Conservation (phyloP, 2,329 filamentous ascomycete genomes). For the Cladosporium sp. region DNA sequence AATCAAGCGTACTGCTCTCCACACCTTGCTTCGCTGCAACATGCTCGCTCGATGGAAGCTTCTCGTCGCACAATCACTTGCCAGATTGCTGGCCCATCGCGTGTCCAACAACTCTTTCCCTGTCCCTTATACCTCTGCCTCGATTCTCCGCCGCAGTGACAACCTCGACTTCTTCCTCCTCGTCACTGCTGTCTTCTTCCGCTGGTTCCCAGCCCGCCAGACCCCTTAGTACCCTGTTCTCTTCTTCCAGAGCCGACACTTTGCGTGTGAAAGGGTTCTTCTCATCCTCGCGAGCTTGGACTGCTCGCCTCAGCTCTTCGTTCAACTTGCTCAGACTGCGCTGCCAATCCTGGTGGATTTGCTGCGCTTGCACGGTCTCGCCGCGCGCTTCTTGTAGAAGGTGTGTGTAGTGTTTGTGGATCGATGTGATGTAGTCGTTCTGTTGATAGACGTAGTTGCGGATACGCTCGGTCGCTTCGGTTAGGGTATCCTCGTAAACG, state of each 20-base stretch:
- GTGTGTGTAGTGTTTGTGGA: conserved; percentile 51
- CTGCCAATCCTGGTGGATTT: conserved; percentile 53
- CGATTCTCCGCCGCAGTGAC: neutral
- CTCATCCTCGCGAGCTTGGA: conserved; percentile 41
- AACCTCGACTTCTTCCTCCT: conserved; percentile 17
- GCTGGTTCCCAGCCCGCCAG: conserved; percentile 49
- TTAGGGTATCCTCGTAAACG: conserved; percentile 44
- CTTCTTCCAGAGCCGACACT: conserved; percentile 47
- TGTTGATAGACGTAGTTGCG: conserved; percentile 42
- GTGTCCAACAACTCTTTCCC: conserved; percentile 1
- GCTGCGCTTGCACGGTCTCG: conserved; percentile 47
- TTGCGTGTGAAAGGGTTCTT: conserved; percentile 37
- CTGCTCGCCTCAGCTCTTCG: conserved; percentile 43
- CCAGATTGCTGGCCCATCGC: neutral
- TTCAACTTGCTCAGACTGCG: conserved; percentile 46
- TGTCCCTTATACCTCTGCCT: conserved; percentile 4
- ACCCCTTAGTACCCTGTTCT: conserved; percentile 48
- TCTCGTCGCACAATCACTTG: neutral
- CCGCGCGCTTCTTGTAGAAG: conserved; percentile 46
- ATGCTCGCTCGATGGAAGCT: neutral
- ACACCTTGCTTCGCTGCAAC: neutral
- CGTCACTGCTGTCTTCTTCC: conserved; percentile 42
- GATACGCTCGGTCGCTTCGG: conserved; percentile 34
- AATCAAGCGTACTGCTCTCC: neutral
- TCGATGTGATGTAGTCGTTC: conserved; percentile 43